phyloP scores from a whole-genome alignment of 1,139 yeast genomes.

The Taphrina communis region DNA sequence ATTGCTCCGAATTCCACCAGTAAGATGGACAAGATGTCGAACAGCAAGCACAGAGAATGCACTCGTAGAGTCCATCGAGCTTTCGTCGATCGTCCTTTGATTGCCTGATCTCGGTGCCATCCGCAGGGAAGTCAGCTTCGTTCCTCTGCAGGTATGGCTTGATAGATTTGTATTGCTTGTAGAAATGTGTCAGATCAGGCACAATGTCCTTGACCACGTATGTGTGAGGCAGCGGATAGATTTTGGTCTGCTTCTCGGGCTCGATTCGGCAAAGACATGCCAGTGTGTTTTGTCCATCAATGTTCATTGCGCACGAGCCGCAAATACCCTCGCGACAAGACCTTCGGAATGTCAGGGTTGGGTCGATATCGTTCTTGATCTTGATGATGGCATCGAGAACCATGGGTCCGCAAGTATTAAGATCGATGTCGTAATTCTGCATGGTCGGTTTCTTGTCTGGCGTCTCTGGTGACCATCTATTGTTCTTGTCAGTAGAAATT shows the following conservation, averaged over 20 bases:
- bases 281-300: slow-evolving; percentile 94
- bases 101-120: slow-evolving; percentile 93
- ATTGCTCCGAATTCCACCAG: slow-evolving; percentile 99
- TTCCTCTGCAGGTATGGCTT: slow-evolving; percentile 92
- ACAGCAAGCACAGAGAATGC: slow-evolving; percentile 98
- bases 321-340: slow-evolving; percentile 99
- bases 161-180: slow-evolving; percentile 97
- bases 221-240: slow-evolving; percentile 98
- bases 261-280: slow-evolving; percentile 96
- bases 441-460: slow-evolving; percentile 91
- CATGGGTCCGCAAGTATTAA: slow-evolving; percentile 97
- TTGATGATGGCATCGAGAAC: slow-evolving; percentile 91
- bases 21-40: slow-evolving; percentile 98
- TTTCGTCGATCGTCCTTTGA: slow-evolving; percentile 92
- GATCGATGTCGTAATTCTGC: slow-evolving; percentile 81
- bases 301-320: slow-evolving; percentile 99
- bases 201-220: slow-evolving; percentile 95
- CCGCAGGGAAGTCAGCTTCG: slow-evolving; percentile 66
- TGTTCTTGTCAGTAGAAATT: neutral
- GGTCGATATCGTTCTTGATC: slow-evolving; percentile 94
- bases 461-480: slow-evolving; percentile 85
- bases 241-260: slow-evolving; percentile 73
- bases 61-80: slow-evolving; percentile 95
- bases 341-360: slow-evolving; percentile 94
- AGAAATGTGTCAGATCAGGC: slow-evolving; percentile 95